A percentile compares a stretch with the other conserved stretches of the same genome.
Conservation (phyloP, 2,329 filamentous ascomycete genomes). For the Juglanconis juglandina region DNA sequence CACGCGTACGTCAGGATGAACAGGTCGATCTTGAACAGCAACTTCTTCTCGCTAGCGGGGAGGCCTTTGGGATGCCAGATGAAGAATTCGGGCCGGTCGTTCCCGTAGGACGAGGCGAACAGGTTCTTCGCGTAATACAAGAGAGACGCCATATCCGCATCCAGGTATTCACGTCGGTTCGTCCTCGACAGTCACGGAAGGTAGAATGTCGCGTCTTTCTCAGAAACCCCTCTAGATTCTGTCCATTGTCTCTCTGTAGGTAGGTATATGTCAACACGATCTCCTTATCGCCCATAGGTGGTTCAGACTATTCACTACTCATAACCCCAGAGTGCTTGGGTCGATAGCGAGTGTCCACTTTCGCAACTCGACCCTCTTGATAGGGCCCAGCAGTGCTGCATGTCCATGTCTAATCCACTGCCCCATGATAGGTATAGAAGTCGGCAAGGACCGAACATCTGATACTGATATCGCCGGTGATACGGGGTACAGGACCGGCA, state of each 20-base stretch:
- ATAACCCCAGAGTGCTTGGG: neutral
- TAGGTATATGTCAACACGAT: neutral
- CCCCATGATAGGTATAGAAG: neutral
- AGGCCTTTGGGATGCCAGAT: slow-evolving; percentile 27
- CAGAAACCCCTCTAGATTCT: neutral
- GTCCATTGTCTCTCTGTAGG: neutral
- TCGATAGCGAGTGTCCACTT: neutral
- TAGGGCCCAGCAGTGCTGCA: neutral
- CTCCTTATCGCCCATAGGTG: neutral
- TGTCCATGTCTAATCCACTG: neutral
- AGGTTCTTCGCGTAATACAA: slow-evolving; percentile 22
- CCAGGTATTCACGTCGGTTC: neutral
- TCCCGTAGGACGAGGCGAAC: slow-evolving; percentile 28
- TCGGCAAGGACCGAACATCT: neutral
- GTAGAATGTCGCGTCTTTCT: neutral
- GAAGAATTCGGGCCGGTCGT: slow-evolving; percentile 23
- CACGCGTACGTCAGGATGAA: slow-evolving; percentile 28
- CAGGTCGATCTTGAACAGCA: slow-evolving; percentile 29
- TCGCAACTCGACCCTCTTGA: neutral
- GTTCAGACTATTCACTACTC: too few species aligned
- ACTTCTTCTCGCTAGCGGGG: slow-evolving; percentile 23
- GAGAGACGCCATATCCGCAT: slow-evolving; percentile 5
- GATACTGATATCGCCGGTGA: neutral
- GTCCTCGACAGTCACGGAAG: neutral
- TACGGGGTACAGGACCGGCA: neutral